Evolutionary conservation across 257 asterid species (phyloP).

Genomic region (Fraxinus quadrangulata): DNA sequence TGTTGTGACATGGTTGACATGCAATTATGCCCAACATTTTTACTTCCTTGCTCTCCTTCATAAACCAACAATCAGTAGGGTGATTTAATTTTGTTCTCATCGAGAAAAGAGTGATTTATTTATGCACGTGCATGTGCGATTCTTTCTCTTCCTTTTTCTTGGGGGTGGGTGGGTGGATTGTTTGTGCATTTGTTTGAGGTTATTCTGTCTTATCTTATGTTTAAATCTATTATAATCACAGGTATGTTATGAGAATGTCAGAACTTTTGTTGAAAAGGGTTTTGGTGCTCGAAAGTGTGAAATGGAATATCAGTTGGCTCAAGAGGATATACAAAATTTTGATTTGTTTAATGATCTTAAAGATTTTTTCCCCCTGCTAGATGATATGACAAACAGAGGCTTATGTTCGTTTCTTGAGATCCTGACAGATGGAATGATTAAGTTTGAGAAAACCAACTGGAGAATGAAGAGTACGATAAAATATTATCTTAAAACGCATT

Average conservation of each 20-base stretch:
- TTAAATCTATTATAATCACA: conserved; percentile 28
- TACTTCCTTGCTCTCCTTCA: neutral
- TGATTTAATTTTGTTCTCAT: neutral
- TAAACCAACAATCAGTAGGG: neutral
- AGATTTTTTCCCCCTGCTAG: conserved; percentile 45
- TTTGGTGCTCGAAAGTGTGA: conserved; percentile 40
- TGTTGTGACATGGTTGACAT: neutral
- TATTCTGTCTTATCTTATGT: conserved; percentile 8
- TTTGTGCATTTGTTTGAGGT: neutral
- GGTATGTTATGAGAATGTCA: conserved; percentile 61
- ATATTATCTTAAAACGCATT: conserved; percentile 45
- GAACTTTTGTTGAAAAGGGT: conserved; percentile 50
- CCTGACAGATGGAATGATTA: conserved; percentile 48
- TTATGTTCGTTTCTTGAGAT: conserved; percentile 46
- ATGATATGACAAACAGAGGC: conserved; percentile 66
- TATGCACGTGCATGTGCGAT: neutral
- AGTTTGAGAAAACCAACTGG: conserved; percentile 51
- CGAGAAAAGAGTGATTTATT: neutral
- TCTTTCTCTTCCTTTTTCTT: neutral
- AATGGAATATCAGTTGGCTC: conserved; percentile 26
- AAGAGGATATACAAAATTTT: conserved; percentile 34
- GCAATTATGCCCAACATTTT: neutral
- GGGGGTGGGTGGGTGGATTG: neutral
- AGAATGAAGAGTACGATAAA: conserved; percentile 51
- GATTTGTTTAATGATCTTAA: conserved; percentile 32